These are phyloP conservation scores for Grigorovia humatica DNA, from an alignment of 805 yeast genomes.

Conservation along the genomic window DNA sequence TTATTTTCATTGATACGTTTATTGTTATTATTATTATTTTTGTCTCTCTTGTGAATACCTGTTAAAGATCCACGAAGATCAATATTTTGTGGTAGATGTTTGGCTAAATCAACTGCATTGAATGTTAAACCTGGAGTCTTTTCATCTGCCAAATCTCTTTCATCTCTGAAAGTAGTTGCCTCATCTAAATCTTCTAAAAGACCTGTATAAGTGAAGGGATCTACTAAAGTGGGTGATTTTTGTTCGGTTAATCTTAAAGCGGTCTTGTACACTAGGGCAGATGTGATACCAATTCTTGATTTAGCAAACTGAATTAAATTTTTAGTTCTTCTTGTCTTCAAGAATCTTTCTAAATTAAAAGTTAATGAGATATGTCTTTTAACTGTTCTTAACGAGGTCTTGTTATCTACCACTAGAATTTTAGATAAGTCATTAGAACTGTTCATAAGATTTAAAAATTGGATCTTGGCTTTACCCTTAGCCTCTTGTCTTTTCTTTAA, in stretches of 20 bases:
- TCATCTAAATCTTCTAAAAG: constrained; percentile 41
- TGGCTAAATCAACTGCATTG: constrained; percentile 35
- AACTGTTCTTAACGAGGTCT: constrained; percentile 34
- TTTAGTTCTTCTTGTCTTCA: constrained; percentile 53
- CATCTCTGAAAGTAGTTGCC: constrained; percentile 19
- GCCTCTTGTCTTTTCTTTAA: constrained; percentile 51
- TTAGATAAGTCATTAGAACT: constrained; percentile 20
- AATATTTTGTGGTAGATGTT: constrained; percentile 32
- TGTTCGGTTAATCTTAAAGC: constrained; percentile 52
- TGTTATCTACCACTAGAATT: constrained; percentile 23
- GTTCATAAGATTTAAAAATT: constrained; percentile 30
- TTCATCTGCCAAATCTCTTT: constrained; percentile 25
- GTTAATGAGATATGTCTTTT: constrained; percentile 43
- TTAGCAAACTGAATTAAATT: constrained; percentile 54
- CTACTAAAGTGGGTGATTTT: constrained; percentile 34
- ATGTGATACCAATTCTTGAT: constrained; percentile 58
- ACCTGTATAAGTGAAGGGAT: constrained; percentile 39
- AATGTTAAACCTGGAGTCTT: constrained; percentile 28
- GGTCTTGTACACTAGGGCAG: constrained; percentile 52
- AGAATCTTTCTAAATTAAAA: constrained; percentile 54
- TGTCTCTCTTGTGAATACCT: constrained; percentile 27
- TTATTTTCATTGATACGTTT: constrained; percentile 26
- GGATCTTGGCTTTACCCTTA: constrained; percentile 36
- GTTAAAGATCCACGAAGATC: constrained; percentile 37
- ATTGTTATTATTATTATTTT: constrained; percentile 13